Base-by-base conservation (phyloP, 129 eudicot species). In the Mikania micrantha region DNA sequence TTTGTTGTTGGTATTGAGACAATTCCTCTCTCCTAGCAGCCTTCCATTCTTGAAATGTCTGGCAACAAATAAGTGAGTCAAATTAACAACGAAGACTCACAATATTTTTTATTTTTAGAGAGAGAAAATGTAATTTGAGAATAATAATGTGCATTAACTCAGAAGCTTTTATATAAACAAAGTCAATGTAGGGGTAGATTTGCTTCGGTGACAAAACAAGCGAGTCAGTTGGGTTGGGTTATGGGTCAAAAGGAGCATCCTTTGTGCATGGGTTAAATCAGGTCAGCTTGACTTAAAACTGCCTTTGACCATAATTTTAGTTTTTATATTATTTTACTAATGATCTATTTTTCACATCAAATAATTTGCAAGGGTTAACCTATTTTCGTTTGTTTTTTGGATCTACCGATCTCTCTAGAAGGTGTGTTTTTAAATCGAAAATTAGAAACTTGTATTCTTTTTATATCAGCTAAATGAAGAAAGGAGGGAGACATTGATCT, bases 11-110 rank as follows among this genome's bases (percentile, higher is more conserved):
- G 69, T 89, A 94, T 45, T 88, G 72, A 0, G 99, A 83, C 7
- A 94, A 76, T 74, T 94, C 99, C 69, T 94, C 99, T 78, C 99
- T 89, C 80, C 97, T 84, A 5, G 83, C 82, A 64, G 95, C 82
- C 84, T 90, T 94, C 99, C 99, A 94, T 72, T 89, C 99, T 84
- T 87, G 78, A 60, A 86, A 94, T 56, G 81, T 39, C 99, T 94
- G 4, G 5, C 8, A 66, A 29, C 12, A 60, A 63, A 25, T 44
- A 39, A 27, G 20, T 49, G 28, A 28, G 32, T 31, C 24, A 34
- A 25, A 32, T 47, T 61, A 8, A 42, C n/a, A 20, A 36, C 28
- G 11, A 42, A 72, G 47, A 32, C 38, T 28, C 39, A 28, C 1
- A 5, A 15, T 57, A 7, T 59, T 15, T 29, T n/a, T 16, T 27